Evolutionary conservation across 768 basidiomycete genomes (phyloP).

Genomic region (Mycena filopes): DNA sequence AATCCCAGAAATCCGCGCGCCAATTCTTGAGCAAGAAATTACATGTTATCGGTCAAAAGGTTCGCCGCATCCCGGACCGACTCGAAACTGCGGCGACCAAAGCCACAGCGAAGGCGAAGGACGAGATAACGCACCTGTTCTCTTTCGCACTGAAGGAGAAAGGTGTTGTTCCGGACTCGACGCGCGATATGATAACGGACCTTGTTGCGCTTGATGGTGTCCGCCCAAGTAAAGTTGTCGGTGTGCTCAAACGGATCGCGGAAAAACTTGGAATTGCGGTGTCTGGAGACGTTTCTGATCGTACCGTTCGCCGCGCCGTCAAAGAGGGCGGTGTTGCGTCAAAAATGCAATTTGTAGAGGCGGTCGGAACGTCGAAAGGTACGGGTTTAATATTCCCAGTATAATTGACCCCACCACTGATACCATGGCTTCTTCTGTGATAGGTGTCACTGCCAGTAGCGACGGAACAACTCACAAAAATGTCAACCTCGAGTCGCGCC

Average conservation of each 20-base stretch:
- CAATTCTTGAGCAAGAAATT: constrained; percentile 1
- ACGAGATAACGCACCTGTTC: too few species aligned
- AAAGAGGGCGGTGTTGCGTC: constrained; percentile 17
- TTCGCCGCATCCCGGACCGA: neutral
- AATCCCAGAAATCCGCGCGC: constrained; percentile 8
- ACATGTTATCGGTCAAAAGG: neutral
- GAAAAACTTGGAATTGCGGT: constrained; percentile 1
- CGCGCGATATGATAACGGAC: constrained; percentile 13
- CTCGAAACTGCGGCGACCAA: constrained; percentile 1
- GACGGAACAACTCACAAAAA: constrained; percentile 37
- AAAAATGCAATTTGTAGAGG: constrained; percentile 15
- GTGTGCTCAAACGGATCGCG: constrained; percentile 7
- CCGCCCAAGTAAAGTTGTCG: constrained; percentile 8
- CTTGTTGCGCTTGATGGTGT: too few species aligned
- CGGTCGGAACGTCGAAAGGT: constrained; percentile 8
- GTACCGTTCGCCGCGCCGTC: constrained; percentile 2
- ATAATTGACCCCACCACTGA: neutral
- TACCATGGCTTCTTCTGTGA: neutral
- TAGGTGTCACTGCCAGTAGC: constrained; percentile 29
- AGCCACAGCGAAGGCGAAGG: neutral
- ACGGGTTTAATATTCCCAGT: neutral
- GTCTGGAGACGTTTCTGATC: neutral
- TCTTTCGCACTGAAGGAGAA: constrained; percentile 23
- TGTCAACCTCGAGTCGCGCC: constrained; percentile 26
- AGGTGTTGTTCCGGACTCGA: constrained; percentile 11